These are phyloP conservation scores for Phytopythium mirpurense DNA, from an alignment of 352 stramenopile genomes.

Conservation along the genomic window DNA sequence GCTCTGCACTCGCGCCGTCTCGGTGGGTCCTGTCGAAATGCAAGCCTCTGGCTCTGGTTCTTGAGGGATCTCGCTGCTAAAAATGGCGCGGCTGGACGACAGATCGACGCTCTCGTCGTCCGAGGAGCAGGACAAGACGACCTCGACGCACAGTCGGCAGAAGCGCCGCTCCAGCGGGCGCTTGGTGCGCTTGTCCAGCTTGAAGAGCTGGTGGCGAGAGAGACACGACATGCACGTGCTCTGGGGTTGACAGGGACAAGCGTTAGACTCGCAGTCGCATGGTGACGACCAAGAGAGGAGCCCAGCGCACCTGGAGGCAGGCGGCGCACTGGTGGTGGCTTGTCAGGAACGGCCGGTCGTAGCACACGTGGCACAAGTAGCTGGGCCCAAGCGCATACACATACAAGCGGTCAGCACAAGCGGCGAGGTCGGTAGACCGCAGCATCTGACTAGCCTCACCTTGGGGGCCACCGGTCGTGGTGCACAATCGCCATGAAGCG, in stretches of 20 bases:
- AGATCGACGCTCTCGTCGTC: constrained; percentile 1
- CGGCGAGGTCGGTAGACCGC: neutral
- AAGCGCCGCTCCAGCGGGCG: constrained; percentile 19
- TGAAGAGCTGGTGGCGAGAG: constrained; percentile 21
- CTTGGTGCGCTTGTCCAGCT: constrained; percentile 18
- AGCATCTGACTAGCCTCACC: constrained; percentile 13
- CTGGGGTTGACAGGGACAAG: constrained; percentile 3
- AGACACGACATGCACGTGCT: constrained; percentile 37
- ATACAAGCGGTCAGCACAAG: neutral
- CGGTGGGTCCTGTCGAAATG: too few relatives aligned
- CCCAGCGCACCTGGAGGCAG: constrained; percentile 22
- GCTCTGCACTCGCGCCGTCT: too few relatives aligned
- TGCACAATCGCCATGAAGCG: constrained; percentile 16
- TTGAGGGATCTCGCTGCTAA: neutral
- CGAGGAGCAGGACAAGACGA: neutral
- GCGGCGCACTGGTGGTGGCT: constrained; percentile 23
- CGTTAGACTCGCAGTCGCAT: neutral
- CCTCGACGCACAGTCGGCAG: constrained; percentile 26
- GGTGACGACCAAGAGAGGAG: neutral
- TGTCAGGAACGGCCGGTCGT: constrained; percentile 15
- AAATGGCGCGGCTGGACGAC: neutral
- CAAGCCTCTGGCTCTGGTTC: neutral
- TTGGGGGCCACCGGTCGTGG: constrained; percentile 20
- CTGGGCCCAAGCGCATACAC: constrained; percentile 5
- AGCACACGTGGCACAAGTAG: constrained; percentile 29